phyloP scores from a whole-genome alignment of 306 rosid genomes.

The Lagenaria siceraria region DNA sequence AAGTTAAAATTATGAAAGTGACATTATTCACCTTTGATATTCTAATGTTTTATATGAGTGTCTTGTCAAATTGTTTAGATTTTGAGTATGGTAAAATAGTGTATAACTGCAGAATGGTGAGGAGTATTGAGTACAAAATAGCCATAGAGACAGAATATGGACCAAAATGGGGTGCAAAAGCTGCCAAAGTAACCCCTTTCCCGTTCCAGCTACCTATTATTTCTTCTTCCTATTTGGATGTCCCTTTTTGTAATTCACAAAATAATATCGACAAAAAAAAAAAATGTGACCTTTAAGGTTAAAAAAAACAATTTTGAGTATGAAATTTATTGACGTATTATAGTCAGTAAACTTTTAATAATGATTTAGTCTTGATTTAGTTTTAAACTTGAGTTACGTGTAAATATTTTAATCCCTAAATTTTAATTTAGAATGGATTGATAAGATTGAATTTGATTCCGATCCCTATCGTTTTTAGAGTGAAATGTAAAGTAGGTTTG shows the following conservation, averaged over 20 bases:
- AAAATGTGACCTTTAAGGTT: no score
- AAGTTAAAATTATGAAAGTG: no score
- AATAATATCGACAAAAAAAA: not conserved
- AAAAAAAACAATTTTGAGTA: no score
- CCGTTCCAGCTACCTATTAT: not conserved
- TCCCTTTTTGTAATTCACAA: not conserved
- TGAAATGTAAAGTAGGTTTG: no score
- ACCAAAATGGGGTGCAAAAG: conserved; percentile 4
- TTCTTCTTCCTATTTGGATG: not conserved
- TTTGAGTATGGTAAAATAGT: not conserved
- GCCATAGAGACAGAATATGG: not conserved
- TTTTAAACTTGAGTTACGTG: no score
- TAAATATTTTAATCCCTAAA: no score
- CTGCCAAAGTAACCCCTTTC: not conserved
- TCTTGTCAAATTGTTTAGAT: not conserved
- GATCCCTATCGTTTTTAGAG: no score
- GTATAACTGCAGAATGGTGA: not conserved
- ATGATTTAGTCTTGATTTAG: no score
- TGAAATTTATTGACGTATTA: no score
- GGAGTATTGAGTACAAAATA: not conserved
- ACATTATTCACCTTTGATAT: not conserved
- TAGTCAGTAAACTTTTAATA: no score
- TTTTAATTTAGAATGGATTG: no score
- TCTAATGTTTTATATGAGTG: not conserved
- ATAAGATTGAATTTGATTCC: no score